Evolutionary conservation across 257 asterid species (phyloP), one percentile per base, ranked within the genome.

Genomic region (Ajuga chamaepitys): DNA sequence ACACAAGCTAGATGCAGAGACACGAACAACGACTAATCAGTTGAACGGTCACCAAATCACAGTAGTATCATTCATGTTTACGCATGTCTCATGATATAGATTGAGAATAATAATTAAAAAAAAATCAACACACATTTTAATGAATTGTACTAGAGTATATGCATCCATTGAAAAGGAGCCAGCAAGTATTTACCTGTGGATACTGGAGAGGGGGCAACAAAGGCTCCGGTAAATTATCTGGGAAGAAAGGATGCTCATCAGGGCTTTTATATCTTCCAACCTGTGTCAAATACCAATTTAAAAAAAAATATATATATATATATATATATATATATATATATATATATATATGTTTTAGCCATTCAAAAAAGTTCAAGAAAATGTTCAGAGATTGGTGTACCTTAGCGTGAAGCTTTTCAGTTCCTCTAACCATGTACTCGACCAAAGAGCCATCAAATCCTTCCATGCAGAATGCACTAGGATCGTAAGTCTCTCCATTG

Each of bases 161-260:
- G 1, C 37, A n/a, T n/a, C 7, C 37, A 4, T n/a, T n/a, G 55
- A 38, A n/a, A 54, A 28, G 34, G 24, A 62, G 65, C 10, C 14
- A 4, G 45, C 24, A 41, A 47, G 56, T 18, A 26, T 57, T 70
- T 70, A 94, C 99, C 89, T 26, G 84, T 48, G 97, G 97, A 78
- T 87, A 94, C 69, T 88, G 75, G 67, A 94, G 72, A 30, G 97
- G 97, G 4, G 97, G 97, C 76, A 94, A 70, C 72, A 94, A 16
- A 16, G 95, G 85, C 53, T 85, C 80, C 0, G 92, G 85, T 51
- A 86, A 62, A 54, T 70, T 86, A 68, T 82, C 73, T 2, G 95
- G 95, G 76, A 90, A 90, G 81, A 90, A 94, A 53, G 99, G 91
- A 70, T 88, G 97, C 85, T 94, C 99, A 14, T 90, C 99, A 0